Evolutionary conservation across 768 basidiomycete genomes (phyloP), one percentile per base, ranked within the genome.

Genomic region (Macrocybe gigantea): DNA sequence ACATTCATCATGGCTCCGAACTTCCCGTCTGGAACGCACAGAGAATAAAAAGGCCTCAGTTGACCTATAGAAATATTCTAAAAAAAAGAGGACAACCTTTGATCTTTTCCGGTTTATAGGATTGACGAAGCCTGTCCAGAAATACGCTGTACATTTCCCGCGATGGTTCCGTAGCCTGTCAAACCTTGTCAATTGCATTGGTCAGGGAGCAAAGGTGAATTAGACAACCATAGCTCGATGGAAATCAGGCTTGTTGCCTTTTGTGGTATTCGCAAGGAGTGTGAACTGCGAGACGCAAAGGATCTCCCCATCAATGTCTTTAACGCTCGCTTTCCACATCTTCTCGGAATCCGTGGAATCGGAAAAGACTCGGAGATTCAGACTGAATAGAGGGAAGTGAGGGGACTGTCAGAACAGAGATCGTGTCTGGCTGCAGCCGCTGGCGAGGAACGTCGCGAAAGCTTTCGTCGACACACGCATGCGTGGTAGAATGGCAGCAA

Each of bases 1-100:
- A 97, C 90, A 49, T 83, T 78, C 93, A 97, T 97, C 93, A 95
- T 95, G 5, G 93, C 93, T 32, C 93, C 93, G 60, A 97, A 96
- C 55, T 72, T 75, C n/a, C 93, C 93, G 63, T 97, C 93, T 94
- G 4, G 2, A 11, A 38, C 14, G 14, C 36, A 3, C 4, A 49
- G 14, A 47, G 10, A 40, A 14, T 15, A 33, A 35, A 43, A 44
- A 40, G 31, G 4, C 44, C 46, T 54, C 35, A 50, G 43, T 37
- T 50, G 9, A 22, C 22, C 22, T 39, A 29, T 39, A 10, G 34
- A 53, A 36, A 36, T 5, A 33, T 45, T 22, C 13, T 8, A 30
- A 37, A 49, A 30, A 37, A 49, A 49, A 37, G 33, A 49, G 13
- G 38, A n/a, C 42, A 8, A 48, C 93, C 93, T 75, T 89, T 75